These are phyloP conservation scores for Lachnellula occidentalis DNA, from an alignment of 2,329 filamentous ascomycete species.

Conservation along the genomic window DNA sequence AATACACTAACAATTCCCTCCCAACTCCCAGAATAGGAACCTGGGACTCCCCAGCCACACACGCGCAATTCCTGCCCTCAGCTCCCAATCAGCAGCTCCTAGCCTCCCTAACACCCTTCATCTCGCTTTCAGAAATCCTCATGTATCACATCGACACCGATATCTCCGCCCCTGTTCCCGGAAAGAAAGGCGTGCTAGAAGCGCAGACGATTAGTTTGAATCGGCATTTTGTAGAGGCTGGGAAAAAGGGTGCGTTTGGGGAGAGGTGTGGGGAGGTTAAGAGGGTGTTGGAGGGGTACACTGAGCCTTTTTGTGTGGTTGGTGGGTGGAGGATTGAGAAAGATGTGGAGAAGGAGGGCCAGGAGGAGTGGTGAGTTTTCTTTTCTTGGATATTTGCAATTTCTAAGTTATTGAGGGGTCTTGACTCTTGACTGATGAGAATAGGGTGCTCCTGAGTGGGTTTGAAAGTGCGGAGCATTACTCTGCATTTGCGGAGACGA, in stretches of 20 bases:
- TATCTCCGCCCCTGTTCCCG: neutral
- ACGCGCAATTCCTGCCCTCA: conserved; percentile 39
- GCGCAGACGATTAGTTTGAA: conserved; percentile 13
- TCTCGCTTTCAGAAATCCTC: conserved; percentile 30
- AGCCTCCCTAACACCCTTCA: conserved; percentile 30
- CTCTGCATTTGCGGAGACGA: conserved; percentile 10
- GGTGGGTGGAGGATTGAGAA: conserved; percentile 20
- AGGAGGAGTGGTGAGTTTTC: conserved; percentile 12
- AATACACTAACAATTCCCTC: no score
- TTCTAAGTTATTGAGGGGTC: neutral
- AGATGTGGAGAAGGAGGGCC: conserved; percentile 4
- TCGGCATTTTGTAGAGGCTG: conserved; percentile 9
- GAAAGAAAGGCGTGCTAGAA: conserved; percentile 2
- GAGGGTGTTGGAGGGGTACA: conserved; percentile 6
- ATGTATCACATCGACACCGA: conserved; percentile 40
- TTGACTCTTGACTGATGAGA: neutral
- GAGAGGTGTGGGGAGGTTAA: conserved; percentile 12
- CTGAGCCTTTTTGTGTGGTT: conserved; percentile 10
- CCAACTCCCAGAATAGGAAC: conserved; percentile 26
- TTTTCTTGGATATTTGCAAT: neutral
- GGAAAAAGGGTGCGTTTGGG: conserved; percentile 9
- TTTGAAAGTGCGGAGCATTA: conserved; percentile 14
- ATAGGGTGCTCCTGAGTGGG: conserved; percentile 12
- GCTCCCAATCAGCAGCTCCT: conserved; percentile 37
- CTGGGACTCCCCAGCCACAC: conserved; percentile 39